Conservation (phyloP, 305 asterid species). For the Striga hermonthica region DNA sequence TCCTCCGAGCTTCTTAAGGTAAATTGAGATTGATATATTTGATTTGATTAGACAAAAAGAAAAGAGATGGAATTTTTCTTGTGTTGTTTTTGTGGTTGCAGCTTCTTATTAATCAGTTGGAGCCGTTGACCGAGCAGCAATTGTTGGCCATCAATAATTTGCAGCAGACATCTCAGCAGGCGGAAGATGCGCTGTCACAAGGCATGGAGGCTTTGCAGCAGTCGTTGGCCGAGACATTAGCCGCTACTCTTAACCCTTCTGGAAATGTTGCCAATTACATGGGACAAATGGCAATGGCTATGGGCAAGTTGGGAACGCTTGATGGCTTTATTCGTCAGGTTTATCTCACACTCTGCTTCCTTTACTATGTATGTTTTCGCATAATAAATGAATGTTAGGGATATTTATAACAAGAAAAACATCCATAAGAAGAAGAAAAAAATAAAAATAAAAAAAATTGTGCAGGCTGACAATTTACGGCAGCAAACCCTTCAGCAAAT, state of each 20-base stretch:
- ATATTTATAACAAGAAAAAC: too few species aligned
- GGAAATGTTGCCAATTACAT: slow-evolving; percentile 73
- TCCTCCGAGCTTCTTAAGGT: slow-evolving; percentile 82
- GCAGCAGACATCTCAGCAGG: slow-evolving; percentile 65
- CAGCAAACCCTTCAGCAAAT: slow-evolving; percentile 45
- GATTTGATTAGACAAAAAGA: too few species aligned
- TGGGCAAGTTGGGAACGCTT: slow-evolving; percentile 79
- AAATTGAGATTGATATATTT: neutral
- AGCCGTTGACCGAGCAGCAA: slow-evolving; percentile 75
- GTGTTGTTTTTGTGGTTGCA: slow-evolving; percentile 29
- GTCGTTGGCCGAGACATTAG: slow-evolving; percentile 65
- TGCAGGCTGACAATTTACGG: slow-evolving; percentile 50
- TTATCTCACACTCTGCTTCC: too few species aligned
- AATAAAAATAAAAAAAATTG: neutral
- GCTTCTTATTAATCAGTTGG: slow-evolving; percentile 55
- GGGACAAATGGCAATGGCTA: slow-evolving; percentile 83
- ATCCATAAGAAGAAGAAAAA: too few species aligned
- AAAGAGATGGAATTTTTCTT: neutral
- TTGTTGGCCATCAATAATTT: slow-evolving; percentile 45
- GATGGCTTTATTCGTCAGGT: slow-evolving; percentile 86
- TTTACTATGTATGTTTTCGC: too few species aligned
- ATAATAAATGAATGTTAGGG: too few species aligned
- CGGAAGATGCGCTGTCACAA: slow-evolving; percentile 78
- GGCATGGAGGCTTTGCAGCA: slow-evolving; percentile 74
- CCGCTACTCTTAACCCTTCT: slow-evolving; percentile 49